Evolutionary conservation across 2,329 filamentous ascomycete genomes (phyloP), one percentile per base, ranked within the genome.

Genomic region (Emergomyces orientalis): DNA sequence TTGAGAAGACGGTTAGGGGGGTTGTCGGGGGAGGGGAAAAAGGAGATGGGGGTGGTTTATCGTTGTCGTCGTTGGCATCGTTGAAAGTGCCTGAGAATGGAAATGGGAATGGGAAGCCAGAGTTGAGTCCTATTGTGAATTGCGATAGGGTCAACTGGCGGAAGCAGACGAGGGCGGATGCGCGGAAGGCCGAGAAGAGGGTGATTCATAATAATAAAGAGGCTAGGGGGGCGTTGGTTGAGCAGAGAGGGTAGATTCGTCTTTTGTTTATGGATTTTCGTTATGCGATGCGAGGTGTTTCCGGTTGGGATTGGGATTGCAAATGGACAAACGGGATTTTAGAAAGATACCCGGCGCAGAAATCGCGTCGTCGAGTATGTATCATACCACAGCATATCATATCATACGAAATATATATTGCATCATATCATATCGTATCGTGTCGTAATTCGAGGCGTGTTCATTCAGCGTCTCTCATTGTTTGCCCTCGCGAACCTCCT

Each of bases 101-200:
- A 71, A 71, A 59, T 41, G 69, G 68, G 65, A 71, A 59, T 54
- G 51, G 25, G 72, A 71, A 59, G 67, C 76, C 14, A 22, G 79
- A 79, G 62, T 64, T 81, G 62, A 78, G 78, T 4, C 79, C 79
- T 13, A 77, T 80, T 59, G 84, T 87, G 60, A 87, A 87, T 68
- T 84, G 84, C 63, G 84, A 87, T 64, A 80, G 82, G 67, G 77
- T 78, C 51, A 82, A 82, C 66, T 86, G 84, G 81, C 80, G 83
- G 63, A 80, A 79, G 63, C 74, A 74, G 34, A 69, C 73, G 37
- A 69, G 72, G 61, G 74, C 72, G 66, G 71, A 66, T 61, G 54
- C 52, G 45, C 61, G 68, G 59, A 75, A 76, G 61, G 56, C 67
- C 39, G 72, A 76, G 55, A 72, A 77, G 64, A 65, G 63, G 63